Conservation (phyloP, 2,329 filamentous ascomycete genomes). For the Thielaviopsis cerberus region DNA sequence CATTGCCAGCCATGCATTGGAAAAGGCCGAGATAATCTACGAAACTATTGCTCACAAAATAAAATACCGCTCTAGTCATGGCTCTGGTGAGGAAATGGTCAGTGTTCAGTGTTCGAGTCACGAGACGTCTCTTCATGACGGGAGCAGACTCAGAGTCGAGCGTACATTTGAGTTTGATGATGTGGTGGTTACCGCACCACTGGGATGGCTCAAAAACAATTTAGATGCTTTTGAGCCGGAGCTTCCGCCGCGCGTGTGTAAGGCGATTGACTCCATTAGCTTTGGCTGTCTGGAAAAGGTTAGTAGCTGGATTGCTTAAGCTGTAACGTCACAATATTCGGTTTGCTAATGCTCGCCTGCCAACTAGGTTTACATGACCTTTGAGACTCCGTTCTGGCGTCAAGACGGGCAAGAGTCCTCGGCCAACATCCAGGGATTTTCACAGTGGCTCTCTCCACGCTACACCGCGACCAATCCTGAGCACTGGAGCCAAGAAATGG, state of each 20-base stretch:
- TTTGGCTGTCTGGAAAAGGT: slow-evolving; percentile 59
- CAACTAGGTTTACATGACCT: slow-evolving; percentile 41
- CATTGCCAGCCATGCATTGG: slow-evolving; percentile 37
- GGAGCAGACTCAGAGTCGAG: not conserved
- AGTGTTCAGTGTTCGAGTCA: not conserved
- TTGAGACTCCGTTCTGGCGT: slow-evolving; percentile 59
- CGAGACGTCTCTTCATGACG: not conserved
- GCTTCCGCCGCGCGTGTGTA: slow-evolving; percentile 35
- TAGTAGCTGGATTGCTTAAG: slow-evolving; percentile 5
- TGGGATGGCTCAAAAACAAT: slow-evolving; percentile 50
- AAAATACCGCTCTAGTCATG: not conserved
- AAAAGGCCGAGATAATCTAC: slow-evolving; percentile 31
- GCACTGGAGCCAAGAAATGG: slow-evolving; percentile 55
- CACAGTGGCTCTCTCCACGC: slow-evolving; percentile 53
- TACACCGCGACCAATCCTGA: slow-evolving; percentile 47
- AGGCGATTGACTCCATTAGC: slow-evolving; percentile 44
- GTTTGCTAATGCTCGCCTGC: not conserved
- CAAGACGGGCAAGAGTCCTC: slow-evolving; percentile 20
- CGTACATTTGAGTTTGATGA: slow-evolving; percentile 39
- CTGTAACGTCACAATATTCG: not conserved
- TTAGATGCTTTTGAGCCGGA: slow-evolving; percentile 38
- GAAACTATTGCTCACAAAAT: slow-evolving; percentile 5
- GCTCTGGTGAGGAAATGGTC: not conserved
- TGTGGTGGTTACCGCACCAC: slow-evolving; percentile 46
- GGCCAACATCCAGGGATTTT: slow-evolving; percentile 43